Evolutionary conservation across 2,329 filamentous ascomycete species (phyloP).

Genomic region (Xylaria hypoxylon): DNA sequence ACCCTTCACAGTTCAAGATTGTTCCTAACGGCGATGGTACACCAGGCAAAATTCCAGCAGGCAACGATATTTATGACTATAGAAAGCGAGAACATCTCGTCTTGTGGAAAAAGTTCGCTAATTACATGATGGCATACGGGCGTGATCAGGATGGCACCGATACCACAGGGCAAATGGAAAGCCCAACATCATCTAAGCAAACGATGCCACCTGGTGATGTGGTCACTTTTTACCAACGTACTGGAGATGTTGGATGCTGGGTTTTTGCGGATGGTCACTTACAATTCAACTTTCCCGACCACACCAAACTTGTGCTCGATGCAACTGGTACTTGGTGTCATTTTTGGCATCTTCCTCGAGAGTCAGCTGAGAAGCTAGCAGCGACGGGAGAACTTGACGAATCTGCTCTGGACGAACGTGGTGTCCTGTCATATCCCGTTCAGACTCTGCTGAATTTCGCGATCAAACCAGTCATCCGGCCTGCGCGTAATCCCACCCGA

Average conservation of each 20-base stretch:
- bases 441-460: slow-evolving; percentile 78
- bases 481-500: slow-evolving; percentile 58
- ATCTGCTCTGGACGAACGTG: slow-evolving; percentile 76
- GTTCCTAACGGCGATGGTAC: slow-evolving; percentile 68
- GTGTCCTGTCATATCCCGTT: slow-evolving; percentile 77
- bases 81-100: slow-evolving; percentile 74
- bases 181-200: slow-evolving; percentile 55
- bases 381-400: slow-evolving; percentile 75
- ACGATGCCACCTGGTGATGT: slow-evolving; percentile 65
- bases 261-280: slow-evolving; percentile 83
- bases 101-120: slow-evolving; percentile 79
- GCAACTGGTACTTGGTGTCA: slow-evolving; percentile 79
- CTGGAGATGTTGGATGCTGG: slow-evolving; percentile 85
- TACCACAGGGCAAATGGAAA: slow-evolving; percentile 57
- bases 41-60: slow-evolving; percentile 69
- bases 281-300: slow-evolving; percentile 90
- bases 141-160: slow-evolving; percentile 73
- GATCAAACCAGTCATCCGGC: slow-evolving; percentile 59
- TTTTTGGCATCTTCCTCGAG: slow-evolving; percentile 80
- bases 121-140: slow-evolving; percentile 80
- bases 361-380: slow-evolving; percentile 74
- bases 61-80: slow-evolving; percentile 73
- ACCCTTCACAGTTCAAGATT: slow-evolving; percentile 71
- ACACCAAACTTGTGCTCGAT: slow-evolving; percentile 85
- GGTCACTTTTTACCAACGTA: slow-evolving; percentile 84